Conservation (phyloP, 495 filamentous ascomycete species). For the Hypoxylon crocopeplum region DNA sequence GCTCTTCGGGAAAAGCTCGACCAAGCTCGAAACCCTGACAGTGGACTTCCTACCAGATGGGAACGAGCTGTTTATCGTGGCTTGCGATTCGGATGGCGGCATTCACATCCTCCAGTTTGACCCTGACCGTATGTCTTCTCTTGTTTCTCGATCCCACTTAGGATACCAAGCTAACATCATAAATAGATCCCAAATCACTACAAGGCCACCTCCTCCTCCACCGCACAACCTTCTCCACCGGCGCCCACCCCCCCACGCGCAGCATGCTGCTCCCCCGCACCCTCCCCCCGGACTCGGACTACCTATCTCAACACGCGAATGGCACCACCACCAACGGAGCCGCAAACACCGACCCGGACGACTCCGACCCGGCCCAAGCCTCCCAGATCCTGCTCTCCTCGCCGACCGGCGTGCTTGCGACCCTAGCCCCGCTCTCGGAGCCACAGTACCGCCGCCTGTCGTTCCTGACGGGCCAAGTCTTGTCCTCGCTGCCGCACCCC, state of each 20-base stretch:
- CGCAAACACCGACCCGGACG: slow-evolving; percentile 6
- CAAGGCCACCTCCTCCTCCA: slow-evolving; percentile 86
- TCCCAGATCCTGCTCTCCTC: slow-evolving; percentile 75
- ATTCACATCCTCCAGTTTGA: slow-evolving; percentile 92
- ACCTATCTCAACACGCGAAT: slow-evolving; percentile 47
- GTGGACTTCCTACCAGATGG: slow-evolving; percentile 91
- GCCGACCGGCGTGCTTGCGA: slow-evolving; percentile 73
- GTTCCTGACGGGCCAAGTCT: slow-evolving; percentile 80
- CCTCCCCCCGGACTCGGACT: slow-evolving; percentile 46
- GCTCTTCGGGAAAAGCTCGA: slow-evolving; percentile 84
- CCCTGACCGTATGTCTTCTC: slow-evolving; percentile 70
- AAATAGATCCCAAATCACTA: slow-evolving; percentile 86
- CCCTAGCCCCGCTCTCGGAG: slow-evolving; percentile 80
- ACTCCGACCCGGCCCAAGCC: slow-evolving; percentile 47
- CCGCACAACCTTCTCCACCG: slow-evolving; percentile 81
- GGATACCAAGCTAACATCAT: slow-evolving; percentile 33
- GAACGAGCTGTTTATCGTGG: slow-evolving; percentile 79
- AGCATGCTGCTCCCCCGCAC: slow-evolving; percentile 78
- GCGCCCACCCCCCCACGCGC: slow-evolving; percentile 74
- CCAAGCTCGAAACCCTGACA: slow-evolving; percentile 76
- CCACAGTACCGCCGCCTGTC: slow-evolving; percentile 81
- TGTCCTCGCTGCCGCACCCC: slow-evolving; percentile 74
- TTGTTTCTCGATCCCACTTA: not conserved
- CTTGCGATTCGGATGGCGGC: slow-evolving; percentile 83
- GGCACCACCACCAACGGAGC: slow-evolving; percentile 39